These are phyloP conservation scores for Lecanoromycetidae sp. DNA, from an alignment of 2,329 filamentous ascomycete genomes.

Conservation along the genomic window DNA sequence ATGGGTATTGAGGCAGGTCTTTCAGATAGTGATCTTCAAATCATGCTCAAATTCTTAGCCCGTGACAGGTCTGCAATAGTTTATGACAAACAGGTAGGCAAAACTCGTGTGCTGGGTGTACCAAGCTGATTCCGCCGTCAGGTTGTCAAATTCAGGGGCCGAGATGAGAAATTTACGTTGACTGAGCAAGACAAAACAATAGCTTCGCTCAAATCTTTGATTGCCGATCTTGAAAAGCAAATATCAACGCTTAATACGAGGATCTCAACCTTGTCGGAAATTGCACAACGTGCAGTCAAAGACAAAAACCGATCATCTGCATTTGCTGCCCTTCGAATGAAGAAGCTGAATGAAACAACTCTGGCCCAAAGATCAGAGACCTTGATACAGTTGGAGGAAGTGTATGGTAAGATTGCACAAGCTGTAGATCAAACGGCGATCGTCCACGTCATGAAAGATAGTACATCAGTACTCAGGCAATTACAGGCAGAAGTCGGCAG, in stretches of 20 bases:
- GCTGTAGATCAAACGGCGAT: constrained; percentile 76
- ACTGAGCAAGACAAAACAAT: constrained; percentile 71
- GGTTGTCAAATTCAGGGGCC: constrained; percentile 60
- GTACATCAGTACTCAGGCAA: constrained; percentile 56
- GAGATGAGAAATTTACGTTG: constrained; percentile 43
- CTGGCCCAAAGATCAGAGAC: constrained; percentile 61
- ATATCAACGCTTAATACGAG: constrained; percentile 51
- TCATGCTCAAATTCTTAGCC: constrained; percentile 57
- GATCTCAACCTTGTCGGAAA: constrained; percentile 36
- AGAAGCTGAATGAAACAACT: constrained; percentile 66
- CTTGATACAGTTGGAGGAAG: constrained; percentile 68
- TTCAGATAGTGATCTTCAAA: constrained; percentile 52
- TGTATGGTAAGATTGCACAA: constrained; percentile 71
- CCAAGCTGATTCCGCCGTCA: constrained; percentile 25
- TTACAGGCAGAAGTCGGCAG: constrained; percentile 71
- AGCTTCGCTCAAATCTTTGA: constrained; percentile 64
- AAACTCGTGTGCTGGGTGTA: constrained; percentile 7
- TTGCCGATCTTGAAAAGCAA: constrained; percentile 53
- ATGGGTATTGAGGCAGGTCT: constrained; percentile 40
- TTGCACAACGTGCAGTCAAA: constrained; percentile 58
- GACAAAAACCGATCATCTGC: constrained; percentile 65
- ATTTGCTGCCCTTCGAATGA: constrained; percentile 65
- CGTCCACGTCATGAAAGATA: constrained; percentile 69
- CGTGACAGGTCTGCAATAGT: constrained; percentile 48
- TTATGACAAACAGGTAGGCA: constrained; percentile 35